A percentile compares a stretch with the other conserved stretches of the same genome.
These are phyloP conservation scores for Termitomyces sp. DNA, from an alignment of 1,284 basidiomycete species.

Conservation along the genomic window DNA sequence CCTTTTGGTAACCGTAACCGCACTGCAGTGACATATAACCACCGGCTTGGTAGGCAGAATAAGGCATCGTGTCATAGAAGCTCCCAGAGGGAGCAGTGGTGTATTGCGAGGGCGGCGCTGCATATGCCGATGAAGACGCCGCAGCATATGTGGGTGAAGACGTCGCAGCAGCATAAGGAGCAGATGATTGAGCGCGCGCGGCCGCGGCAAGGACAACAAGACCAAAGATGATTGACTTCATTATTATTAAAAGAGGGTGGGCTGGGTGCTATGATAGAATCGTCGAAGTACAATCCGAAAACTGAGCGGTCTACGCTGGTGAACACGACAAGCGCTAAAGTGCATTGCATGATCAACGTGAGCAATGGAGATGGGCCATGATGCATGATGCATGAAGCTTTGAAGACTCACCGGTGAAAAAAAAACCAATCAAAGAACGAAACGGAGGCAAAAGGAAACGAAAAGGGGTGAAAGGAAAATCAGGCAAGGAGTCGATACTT, in stretches of 20 bases:
- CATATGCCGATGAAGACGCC: slow-evolving; percentile 18
- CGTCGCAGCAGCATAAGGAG: slow-evolving; percentile 12
- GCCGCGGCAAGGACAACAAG: slow-evolving; percentile 51
- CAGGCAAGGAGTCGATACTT: slow-evolving; percentile 15
- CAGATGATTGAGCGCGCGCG: slow-evolving; percentile 43
- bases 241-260: slow-evolving; percentile 41
- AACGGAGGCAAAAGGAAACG: slow-evolving; percentile 37
- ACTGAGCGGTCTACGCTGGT: slow-evolving; percentile 69
- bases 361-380: background rate
- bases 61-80: slow-evolving; percentile 48
- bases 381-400: background rate
- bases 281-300: slow-evolving; percentile 35
- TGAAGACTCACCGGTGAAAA: slow-evolving; percentile 32
- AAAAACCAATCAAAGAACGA: slow-evolving; percentile 35
- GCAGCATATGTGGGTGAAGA: slow-evolving; percentile 16
- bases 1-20: slow-evolving; percentile 61
- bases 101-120: slow-evolving; percentile 28
- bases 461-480: slow-evolving; percentile 33
- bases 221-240: slow-evolving; percentile 58
- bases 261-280: slow-evolving; percentile 32
- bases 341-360: slow-evolving; percentile 1
- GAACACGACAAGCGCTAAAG: slow-evolving; percentile 40
- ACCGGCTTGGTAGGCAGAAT: slow-evolving; percentile 50
- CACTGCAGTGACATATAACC: slow-evolving; percentile 62
- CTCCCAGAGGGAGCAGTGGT: slow-evolving; percentile 26